These are phyloP conservation scores for Syzygium aromaticum DNA, from an alignment of 345 rosid species.

Conservation along the genomic window DNA sequence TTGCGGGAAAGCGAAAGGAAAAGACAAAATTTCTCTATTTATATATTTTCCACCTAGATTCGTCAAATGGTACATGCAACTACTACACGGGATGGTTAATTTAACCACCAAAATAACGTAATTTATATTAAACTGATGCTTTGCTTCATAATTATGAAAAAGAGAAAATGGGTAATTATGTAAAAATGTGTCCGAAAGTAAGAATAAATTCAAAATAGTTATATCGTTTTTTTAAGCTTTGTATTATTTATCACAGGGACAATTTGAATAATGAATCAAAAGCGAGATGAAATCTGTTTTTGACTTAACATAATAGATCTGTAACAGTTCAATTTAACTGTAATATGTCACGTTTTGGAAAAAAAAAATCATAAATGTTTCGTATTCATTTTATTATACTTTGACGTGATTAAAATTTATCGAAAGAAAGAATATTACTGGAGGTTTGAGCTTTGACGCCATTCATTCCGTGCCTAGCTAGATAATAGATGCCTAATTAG, in stretches of 20 bases:
- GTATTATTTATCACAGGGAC: neutral
- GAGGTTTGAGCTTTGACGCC: neutral
- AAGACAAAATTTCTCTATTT: neutral
- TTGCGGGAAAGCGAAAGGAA: constrained; percentile 23
- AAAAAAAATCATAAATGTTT: neutral
- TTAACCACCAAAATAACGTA: neutral
- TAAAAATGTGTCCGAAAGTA: neutral
- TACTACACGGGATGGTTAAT: neutral
- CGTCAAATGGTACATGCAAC: neutral
- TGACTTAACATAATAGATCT: neutral
- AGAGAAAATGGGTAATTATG: neutral
- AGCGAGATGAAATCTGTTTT: neutral
- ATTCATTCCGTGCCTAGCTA: neutral
- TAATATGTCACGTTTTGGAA: neutral
- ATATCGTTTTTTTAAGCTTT: no score
- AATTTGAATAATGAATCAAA: neutral
- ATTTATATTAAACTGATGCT: neutral
- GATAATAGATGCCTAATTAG: neutral
- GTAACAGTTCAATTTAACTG: neutral
- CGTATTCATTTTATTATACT: neutral
- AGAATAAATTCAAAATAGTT: neutral
- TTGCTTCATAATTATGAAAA: neutral
- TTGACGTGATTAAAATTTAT: neutral
- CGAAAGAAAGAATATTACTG: neutral
- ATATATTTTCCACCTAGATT: neutral